phyloP scores from a whole-genome alignment of 768 basidiomycete genomes.

The Agrocybe pediades region DNA sequence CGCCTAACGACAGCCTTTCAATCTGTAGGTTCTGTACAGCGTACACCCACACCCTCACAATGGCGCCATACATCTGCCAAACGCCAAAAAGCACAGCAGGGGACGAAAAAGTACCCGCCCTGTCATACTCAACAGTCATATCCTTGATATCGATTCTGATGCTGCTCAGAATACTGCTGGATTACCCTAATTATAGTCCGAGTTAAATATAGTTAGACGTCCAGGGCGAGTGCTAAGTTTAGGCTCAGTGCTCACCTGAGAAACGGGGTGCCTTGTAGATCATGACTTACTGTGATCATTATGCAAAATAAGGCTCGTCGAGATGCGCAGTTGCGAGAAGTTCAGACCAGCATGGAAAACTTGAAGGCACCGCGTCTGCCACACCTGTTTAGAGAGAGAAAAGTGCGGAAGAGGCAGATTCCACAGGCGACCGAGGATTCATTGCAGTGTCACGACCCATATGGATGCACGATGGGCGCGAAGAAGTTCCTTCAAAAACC shows the following conservation, averaged over 20 bases:
- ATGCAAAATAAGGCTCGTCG: background rate
- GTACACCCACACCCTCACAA: no score
- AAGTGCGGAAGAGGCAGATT: no score
- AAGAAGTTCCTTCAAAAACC: background rate
- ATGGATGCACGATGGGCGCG: slow-evolving; percentile 1
- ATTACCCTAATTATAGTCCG: background rate
- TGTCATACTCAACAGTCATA: background rate
- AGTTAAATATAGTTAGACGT: background rate
- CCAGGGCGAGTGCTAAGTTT: background rate
- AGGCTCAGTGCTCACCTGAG: background rate
- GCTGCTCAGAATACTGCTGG: background rate
- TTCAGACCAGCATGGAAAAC: no score
- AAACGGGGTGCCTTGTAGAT: background rate
- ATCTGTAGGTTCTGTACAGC: no score
- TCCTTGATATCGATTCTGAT: background rate
- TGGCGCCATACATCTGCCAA: background rate
- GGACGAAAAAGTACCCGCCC: no score
- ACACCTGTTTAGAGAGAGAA: no score
- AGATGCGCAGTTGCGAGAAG: background rate
- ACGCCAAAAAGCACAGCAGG: background rate
- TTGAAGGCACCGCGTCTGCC: no score
- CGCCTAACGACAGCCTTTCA: background rate
- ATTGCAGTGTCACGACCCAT: background rate
- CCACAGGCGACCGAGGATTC: no score
- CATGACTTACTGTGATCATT: background rate